Evolutionary conservation across 139 green algal genomes (phyloP).

Genomic region (Monoraphidium neglectum): DNA sequence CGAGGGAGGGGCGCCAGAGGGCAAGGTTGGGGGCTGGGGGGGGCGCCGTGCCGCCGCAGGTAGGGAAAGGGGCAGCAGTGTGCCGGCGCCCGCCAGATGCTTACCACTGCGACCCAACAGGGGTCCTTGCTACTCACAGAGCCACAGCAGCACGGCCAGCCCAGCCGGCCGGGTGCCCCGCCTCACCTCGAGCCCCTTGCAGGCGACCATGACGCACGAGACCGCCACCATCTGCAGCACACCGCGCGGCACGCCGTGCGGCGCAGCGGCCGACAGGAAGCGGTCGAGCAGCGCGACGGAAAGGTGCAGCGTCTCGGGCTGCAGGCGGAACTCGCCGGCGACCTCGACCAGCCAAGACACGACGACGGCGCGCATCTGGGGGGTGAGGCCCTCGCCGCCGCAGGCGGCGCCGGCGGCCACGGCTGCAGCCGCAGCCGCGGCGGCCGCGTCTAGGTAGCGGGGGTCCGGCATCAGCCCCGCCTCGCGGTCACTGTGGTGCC

Average conservation of each 20-base stretch:
- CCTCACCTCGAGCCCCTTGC: conserved; percentile 56
- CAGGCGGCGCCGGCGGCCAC: background rate
- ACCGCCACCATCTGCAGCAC: conserved; percentile 63
- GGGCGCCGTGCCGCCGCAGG: too few species aligned
- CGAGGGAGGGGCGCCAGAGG: too few species aligned
- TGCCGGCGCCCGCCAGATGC: too few species aligned
- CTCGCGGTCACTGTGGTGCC: conserved; percentile 9
- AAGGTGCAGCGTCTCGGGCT: conserved; percentile 55
- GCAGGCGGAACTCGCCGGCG: conserved; percentile 42
- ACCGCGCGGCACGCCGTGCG: conserved; percentile 41
- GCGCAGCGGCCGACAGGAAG: conserved; percentile 35
- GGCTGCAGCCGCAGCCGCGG: background rate
- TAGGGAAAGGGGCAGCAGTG: too few species aligned
- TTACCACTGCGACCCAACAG: too few species aligned
- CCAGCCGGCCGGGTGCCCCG: background rate
- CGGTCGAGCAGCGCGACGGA: conserved; percentile 46
- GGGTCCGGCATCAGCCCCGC: background rate
- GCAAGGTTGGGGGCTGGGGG: too few species aligned
- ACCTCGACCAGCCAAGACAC: conserved; percentile 61
- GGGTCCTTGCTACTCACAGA: too few species aligned
- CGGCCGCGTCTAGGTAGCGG: conserved; percentile 9
- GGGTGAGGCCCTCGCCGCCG: too few species aligned
- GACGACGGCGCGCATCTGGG: conserved; percentile 40
- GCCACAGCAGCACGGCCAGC: too few species aligned
- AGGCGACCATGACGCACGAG: conserved; percentile 56